phyloP scores from a whole-genome alignment of 345 rosid genomes.

The Camelina laxa region DNA sequence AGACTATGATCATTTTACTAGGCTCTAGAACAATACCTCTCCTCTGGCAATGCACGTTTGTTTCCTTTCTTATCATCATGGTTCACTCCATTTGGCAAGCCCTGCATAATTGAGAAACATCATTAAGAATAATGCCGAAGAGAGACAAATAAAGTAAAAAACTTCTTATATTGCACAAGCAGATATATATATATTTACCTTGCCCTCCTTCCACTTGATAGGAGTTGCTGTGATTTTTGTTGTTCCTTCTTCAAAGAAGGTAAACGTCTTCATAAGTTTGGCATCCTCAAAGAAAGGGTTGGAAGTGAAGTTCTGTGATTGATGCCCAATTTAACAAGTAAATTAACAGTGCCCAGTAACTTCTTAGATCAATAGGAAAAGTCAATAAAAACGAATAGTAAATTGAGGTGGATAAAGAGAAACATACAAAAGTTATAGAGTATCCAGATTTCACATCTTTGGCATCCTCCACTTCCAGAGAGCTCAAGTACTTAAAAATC shows the following conservation, averaged over 20 bases:
- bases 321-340: constrained; percentile 18
- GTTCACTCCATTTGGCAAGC: constrained; percentile 79
- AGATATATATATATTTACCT: constrained; percentile 48
- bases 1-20: neutral
- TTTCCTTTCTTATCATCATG: constrained; percentile 86
- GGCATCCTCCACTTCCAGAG: constrained; percentile 85
- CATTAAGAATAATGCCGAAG: constrained; percentile 21
- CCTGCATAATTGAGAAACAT: constrained; percentile 52
- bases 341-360: neutral
- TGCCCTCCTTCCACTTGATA: constrained; percentile 93
- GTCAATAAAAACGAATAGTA: neutral
- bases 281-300: constrained; percentile 87
- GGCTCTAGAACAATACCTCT: constrained; percentile 56
- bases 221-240: constrained; percentile 75
- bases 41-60: constrained; percentile 71
- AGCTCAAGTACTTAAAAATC: constrained; percentile 73
- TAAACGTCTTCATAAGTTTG: constrained; percentile 76
- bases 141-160: neutral
- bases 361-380: neutral
- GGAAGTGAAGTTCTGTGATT: constrained; percentile 67
- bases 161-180: neutral
- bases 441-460: constrained; percentile 94
- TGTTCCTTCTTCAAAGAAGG: constrained; percentile 86
- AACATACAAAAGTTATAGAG: constrained; percentile 82
- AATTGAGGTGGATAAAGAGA: constrained; percentile 15